Evolutionary conservation across 2,329 filamentous ascomycete species (phyloP).

Genomic region (Fusarium albosuccineum): DNA sequence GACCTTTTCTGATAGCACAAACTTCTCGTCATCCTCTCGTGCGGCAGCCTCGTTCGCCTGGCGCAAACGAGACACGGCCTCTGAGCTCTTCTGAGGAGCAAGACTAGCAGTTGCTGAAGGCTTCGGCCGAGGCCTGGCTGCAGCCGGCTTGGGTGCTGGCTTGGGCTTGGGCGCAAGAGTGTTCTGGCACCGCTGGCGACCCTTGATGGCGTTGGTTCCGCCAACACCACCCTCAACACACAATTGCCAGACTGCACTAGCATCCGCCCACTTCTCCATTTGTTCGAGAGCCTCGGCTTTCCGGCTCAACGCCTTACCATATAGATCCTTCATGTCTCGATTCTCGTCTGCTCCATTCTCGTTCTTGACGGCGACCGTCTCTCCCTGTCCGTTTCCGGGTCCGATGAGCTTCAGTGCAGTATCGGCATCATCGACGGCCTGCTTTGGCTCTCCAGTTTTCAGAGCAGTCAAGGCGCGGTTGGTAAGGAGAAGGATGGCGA

Average conservation of each 20-base stretch:
- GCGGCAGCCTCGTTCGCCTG: slow-evolving; percentile 89
- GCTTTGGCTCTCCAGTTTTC: slow-evolving; percentile 92
- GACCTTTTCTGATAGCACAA: slow-evolving; percentile 87
- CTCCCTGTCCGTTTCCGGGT: slow-evolving; percentile 79
- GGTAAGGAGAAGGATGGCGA: slow-evolving; percentile 88
- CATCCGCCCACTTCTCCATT: slow-evolving; percentile 93
- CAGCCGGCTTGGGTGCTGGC: slow-evolving; percentile 58
- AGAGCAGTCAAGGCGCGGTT: slow-evolving; percentile 92
- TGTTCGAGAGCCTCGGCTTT: slow-evolving; percentile 97
- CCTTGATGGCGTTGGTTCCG: slow-evolving; percentile 85
- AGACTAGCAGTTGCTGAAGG: slow-evolving; percentile 56
- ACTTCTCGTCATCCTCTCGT: slow-evolving; percentile 90
- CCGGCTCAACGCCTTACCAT: slow-evolving; percentile 90
- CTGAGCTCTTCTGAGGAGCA: slow-evolving; percentile 68
- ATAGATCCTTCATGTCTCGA: slow-evolving; percentile 93
- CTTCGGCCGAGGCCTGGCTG: slow-evolving; percentile 60
- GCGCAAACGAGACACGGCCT: slow-evolving; percentile 85
- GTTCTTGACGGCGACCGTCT: slow-evolving; percentile 78
- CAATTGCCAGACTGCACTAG: slow-evolving; percentile 81
- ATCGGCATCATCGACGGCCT: slow-evolving; percentile 87
- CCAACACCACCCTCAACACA: slow-evolving; percentile 89
- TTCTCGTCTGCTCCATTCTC: slow-evolving; percentile 68
- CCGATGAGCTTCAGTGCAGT: slow-evolving; percentile 85
- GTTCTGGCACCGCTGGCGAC: slow-evolving; percentile 89
- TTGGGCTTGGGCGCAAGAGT: slow-evolving; percentile 80